A percentile compares a stretch with the other conserved stretches of the same genome.
These are phyloP conservation scores for Fusarium odoratissimum DNA, from an alignment of 2,329 filamentous ascomycete genomes.

Conservation along the genomic window DNA sequence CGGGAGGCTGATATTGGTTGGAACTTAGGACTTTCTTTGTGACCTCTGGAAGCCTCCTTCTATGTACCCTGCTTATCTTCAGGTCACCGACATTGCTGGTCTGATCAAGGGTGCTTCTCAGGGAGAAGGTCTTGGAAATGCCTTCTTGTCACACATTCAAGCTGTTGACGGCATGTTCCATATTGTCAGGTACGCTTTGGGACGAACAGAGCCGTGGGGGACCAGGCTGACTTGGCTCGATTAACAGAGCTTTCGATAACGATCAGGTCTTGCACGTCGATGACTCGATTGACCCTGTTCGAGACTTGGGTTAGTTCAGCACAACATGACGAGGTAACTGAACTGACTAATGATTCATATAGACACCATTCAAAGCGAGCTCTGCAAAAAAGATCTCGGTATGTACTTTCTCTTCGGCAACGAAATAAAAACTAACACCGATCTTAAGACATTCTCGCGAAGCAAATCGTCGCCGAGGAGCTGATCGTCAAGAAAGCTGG, in stretches of 20 bases:
- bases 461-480: conserved; percentile 55
- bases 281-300: conserved; percentile 58
- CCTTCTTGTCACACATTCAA: conserved; percentile 59
- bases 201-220: accelerated
- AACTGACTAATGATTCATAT: conserved; percentile 6
- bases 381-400: conserved; percentile 54
- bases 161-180: conserved; percentile 60
- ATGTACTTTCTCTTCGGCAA: neutral
- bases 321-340: neutral
- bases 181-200: conserved; percentile 52
- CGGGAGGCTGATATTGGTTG: conserved; percentile 3
- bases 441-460: conserved; percentile 52
- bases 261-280: conserved; percentile 60
- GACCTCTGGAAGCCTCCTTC: conserved; percentile 59
- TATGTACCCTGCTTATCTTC: conserved; percentile 58
- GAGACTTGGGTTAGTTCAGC: conserved; percentile 53
- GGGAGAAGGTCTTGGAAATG: conserved; percentile 58
- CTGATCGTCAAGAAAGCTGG: conserved; percentile 55
- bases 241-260: conserved; percentile 56
- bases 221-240: neutral
- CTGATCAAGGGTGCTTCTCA: conserved; percentile 58
- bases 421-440: neutral
- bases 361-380: conserved; percentile 46
- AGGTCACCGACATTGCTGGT: conserved; percentile 60
- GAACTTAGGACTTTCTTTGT: conserved; percentile 55